A percentile compares a stretch with the other conserved stretches of the same genome.
phyloP scores from a whole-genome alignment of 768 basidiomycete species.

The Collybia sp. region DNA sequence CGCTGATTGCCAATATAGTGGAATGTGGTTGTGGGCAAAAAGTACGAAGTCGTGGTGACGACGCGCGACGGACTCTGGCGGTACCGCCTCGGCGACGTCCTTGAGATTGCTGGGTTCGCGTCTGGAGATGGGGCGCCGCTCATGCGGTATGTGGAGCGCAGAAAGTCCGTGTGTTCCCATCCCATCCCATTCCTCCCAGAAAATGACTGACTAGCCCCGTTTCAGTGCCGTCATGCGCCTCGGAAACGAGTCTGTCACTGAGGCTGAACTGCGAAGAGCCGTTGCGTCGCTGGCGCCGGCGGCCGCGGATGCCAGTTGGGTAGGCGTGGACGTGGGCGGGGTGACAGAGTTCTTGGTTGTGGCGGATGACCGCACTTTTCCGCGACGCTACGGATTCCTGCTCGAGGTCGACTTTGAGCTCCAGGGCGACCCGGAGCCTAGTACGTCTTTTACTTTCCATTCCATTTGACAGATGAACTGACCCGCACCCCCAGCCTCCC shows the following conservation, averaged over 20 bases:
- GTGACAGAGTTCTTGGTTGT: slow-evolving; percentile 10
- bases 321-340: slow-evolving; percentile 2
- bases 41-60: slow-evolving; percentile 6
- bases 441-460: not conserved
- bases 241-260: slow-evolving; percentile 8
- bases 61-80: slow-evolving; percentile 8
- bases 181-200: not conserved
- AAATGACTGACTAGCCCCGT: not conserved
- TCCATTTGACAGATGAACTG: too few species aligned
- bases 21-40: slow-evolving; percentile 3
- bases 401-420: slow-evolving; percentile 8
- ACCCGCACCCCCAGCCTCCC: too few species aligned
- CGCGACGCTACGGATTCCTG: slow-evolving; percentile 7
- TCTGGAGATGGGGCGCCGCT: slow-evolving; percentile 5
- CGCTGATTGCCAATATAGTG: not conserved
- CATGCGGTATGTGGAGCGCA: slow-evolving; percentile 4
- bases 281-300: not conserved
- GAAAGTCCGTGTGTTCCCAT: slow-evolving; percentile 1
- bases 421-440: slow-evolving; percentile 2
- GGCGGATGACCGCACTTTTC: slow-evolving; percentile 7
- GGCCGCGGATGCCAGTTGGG: too few species aligned
- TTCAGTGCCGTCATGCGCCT: slow-evolving; percentile 8
- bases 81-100: slow-evolving; percentile 7
- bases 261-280: slow-evolving; percentile 4
- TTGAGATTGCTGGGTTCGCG: slow-evolving; percentile 5